Evolutionary conservation across 208 protist species (phyloP), one percentile per base, ranked within the genome.

Genomic region (Tritrichomonas musculus): DNA sequence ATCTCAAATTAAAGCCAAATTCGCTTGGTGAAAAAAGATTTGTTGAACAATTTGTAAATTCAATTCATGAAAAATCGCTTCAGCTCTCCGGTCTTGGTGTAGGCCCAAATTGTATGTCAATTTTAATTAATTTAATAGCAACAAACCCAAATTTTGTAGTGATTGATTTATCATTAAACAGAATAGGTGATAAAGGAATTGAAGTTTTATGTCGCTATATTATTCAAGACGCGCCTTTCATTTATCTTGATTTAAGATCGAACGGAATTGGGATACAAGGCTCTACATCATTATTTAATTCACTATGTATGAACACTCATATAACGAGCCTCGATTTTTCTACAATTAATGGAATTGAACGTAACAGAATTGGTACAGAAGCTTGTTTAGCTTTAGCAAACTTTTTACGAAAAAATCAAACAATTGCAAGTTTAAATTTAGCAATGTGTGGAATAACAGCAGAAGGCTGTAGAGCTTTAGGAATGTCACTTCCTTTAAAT

Each of bases 401-500:
- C 57, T 39, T 88, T 22, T 39, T 88, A 57, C 4, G 20, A 33
- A 33, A 53, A 55, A 88, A 88, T 17, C 41, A 47, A 20, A 47
- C 47, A 39, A 25, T 88, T 33, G 27, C 41, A 22, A 33, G 1
- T 0, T 60, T 88, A 57, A 88, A 88, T 39, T 17, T 88, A 39
- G 41, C 77, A 57, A 60, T 88, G 47, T 88, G 77, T 39, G 77
- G 77, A 36, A 30, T 88, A 41, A 88, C 77, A 39, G 77, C 77
- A 17, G 77, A 88, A 57, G 77, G 77, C 13, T 88, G 77, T 57
- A 3, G 41, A 57, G 9, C 33, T 39, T 44, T 88, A 14, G 77
- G 77, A 8, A 44, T 33, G 9, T 41, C 77, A 33, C 27, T 88
- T 8, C 41, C 77, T 44, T 44, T 57, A 5, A 88, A 88, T 50